Evolutionary conservation across 129 eudicot genomes (phyloP), one percentile per base, ranked within the genome.

Genomic region (Scalesia atractyloides): DNA sequence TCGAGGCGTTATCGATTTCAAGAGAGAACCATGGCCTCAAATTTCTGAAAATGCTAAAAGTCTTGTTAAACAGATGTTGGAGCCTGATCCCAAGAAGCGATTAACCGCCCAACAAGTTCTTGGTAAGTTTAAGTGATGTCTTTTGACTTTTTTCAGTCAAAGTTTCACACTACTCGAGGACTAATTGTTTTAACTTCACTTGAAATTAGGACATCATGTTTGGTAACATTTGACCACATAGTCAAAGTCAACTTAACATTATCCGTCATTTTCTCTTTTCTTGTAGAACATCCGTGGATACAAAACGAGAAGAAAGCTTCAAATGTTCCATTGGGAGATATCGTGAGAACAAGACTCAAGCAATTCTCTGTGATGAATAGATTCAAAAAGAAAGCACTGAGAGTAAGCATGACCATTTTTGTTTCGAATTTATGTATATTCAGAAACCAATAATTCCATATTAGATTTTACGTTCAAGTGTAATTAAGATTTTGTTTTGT

Each of bases 1-100:
- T 41, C 80, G 98, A 19, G 98, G 98, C 17, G 83, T 71, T 51
- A 56, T 94, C 69, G 98, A 94, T 83, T 94, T 94, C 76, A 94
- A 94, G 86, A 87, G 97, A 82, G 98, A 90, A 14, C 98, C 98
- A 12, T 94, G 97, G 98, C 98, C 98, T 77, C 97, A 88, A 56
- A 84, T 94, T 66, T 87, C 97, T 20, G 98, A 94, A 26, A 84
- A 78, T 69, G 97, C 97, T 48, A 94, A 94, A 66, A 84, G 93
- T 77, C 93, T 94, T 5, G 98, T 94, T 67, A 86, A 80, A 73
- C 90, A 84, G 82, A 94, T 94, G 98, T 76, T 94, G 73, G 96
- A 94, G 39, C 92, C 96, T 1, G 93, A 94, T 68, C 96, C 98
- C 53, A 82, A 70, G 75, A 94, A 83, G 81, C 87, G 98, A 14